Evolutionary conservation across 331 rosid species (phyloP).

Genomic region (Saraca asoca): DNA sequence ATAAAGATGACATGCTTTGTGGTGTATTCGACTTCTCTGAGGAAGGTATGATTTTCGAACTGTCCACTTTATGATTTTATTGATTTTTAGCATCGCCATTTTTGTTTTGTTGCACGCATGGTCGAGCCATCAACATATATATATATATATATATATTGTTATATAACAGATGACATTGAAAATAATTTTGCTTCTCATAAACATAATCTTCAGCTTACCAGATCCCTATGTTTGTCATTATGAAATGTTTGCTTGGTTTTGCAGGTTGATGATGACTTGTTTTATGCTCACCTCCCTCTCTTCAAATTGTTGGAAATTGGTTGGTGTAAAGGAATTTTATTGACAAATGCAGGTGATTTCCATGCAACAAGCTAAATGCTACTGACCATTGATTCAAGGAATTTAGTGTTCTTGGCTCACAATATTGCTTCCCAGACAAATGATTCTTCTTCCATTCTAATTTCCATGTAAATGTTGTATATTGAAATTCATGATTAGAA

Average conservation of each 20-base stretch:
- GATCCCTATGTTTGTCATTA: neutral
- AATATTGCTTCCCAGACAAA: conserved; percentile 37
- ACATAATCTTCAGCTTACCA: neutral
- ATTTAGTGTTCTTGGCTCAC: conserved; percentile 41
- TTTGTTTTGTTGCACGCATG: neutral
- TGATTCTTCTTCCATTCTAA: conserved; percentile 40
- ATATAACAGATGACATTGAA: neutral
- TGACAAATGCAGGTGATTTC: conserved; percentile 34
- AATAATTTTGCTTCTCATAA: neutral
- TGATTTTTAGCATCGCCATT: conserved; percentile 14
- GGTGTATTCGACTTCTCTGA: conserved; percentile 85
- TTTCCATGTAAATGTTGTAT: conserved; percentile 56
- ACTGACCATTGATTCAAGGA: conserved; percentile 44
- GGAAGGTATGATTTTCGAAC: conserved; percentile 60
- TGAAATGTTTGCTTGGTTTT: neutral
- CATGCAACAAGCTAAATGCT: conserved; percentile 30
- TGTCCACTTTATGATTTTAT: neutral
- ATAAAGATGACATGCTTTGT: conserved; percentile 77
- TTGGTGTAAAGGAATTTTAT: conserved; percentile 28
- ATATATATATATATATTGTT: no score
- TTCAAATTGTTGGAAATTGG: conserved; percentile 21
- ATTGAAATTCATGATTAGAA: conserved; percentile 44
- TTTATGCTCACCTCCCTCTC: neutral
- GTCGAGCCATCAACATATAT: no score
- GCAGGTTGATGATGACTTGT: conserved; percentile 43